Evolutionary conservation across 2,329 filamentous ascomycete genomes (phyloP), one percentile per base, ranked within the genome.

Genomic region (Fusarium torulosum): DNA sequence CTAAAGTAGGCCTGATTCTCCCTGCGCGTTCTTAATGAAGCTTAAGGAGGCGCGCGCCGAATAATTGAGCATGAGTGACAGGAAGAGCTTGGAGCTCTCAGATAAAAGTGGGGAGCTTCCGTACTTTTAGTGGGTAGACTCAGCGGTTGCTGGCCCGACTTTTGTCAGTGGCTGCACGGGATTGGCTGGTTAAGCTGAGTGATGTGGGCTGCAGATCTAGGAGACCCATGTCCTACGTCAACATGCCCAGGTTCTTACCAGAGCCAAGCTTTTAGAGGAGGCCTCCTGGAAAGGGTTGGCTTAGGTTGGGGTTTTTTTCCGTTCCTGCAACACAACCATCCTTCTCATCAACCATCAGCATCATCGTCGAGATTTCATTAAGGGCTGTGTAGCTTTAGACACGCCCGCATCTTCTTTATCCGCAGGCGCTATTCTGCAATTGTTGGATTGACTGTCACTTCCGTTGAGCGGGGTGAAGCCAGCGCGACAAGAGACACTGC

Each of bases 211-310:
- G 35, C 19, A 27, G 49, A 66, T 68, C 46, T 31, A 31, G 35
- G 35, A 23, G 40, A 61, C 51, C 65, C 65, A 69, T 67, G 65
- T 66, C 46, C 65, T 68, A 68, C 65, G 65, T 69, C 65, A 68
- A 69, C 41, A 35, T 35, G 38, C 51, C 35, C n/a, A 21, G 46
- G 8, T 52, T 46, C 44, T 58, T 19, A 35, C 37, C n/a, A 38
- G 31, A 40, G 17, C 54, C 55, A 59, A 56, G 51, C 55, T 54
- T 58, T 56, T 38, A 47, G 33, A 66, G 57, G 65, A 67, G 65
- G 65, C 65, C 65, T 67, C 65, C 65, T 68, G 43, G 45, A 63
- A 41, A 29, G 59, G 33, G 44, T 40, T 20, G 27, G 10, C 10
- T 29, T 23, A 7, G 23, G 4, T 23, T 23, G 4, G 27, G 27